These are phyloP conservation scores for Blastobotrys terrestris DNA, from an alignment of 805 yeast species.

Conservation along the genomic window DNA sequence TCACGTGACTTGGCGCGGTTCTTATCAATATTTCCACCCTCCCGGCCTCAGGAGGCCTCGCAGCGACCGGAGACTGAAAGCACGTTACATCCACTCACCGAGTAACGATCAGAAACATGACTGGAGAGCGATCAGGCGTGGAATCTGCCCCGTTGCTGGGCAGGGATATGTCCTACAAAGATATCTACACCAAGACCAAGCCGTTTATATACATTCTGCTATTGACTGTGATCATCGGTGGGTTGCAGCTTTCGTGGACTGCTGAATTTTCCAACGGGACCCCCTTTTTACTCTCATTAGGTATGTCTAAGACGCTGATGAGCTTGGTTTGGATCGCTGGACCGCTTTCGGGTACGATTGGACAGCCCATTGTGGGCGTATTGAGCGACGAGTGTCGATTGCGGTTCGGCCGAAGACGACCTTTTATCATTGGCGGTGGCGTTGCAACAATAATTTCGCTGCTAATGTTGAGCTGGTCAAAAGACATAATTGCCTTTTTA, in stretches of 20 bases:
- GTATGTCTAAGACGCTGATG: constrained; percentile 48
- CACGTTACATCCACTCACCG: too few relatives aligned
- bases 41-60: too few relatives aligned
- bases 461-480: constrained; percentile 41
- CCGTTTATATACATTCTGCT: constrained; percentile 35
- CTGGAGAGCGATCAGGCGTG: background rate
- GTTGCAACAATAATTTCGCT: constrained; percentile 42
- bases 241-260: constrained; percentile 59
- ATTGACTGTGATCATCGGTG: constrained; percentile 47
- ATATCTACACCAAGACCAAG: background rate
- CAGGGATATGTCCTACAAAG: background rate
- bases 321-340: constrained; percentile 65
- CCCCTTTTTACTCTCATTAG: constrained; percentile 55
- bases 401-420: constrained; percentile 47
- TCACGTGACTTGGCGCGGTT: too few relatives aligned
- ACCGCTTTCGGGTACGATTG: constrained; percentile 55
- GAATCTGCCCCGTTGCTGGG: background rate
- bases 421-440: constrained; percentile 53
- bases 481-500: constrained; percentile 35
- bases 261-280: constrained; percentile 61
- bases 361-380: constrained; percentile 59
- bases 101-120: too few relatives aligned
- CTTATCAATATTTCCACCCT: too few relatives aligned
- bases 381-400: constrained; percentile 46
- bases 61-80: too few relatives aligned